These are phyloP conservation scores for Candida vartiovaarae DNA, from an alignment of 805 yeast genomes.

Conservation along the genomic window DNA sequence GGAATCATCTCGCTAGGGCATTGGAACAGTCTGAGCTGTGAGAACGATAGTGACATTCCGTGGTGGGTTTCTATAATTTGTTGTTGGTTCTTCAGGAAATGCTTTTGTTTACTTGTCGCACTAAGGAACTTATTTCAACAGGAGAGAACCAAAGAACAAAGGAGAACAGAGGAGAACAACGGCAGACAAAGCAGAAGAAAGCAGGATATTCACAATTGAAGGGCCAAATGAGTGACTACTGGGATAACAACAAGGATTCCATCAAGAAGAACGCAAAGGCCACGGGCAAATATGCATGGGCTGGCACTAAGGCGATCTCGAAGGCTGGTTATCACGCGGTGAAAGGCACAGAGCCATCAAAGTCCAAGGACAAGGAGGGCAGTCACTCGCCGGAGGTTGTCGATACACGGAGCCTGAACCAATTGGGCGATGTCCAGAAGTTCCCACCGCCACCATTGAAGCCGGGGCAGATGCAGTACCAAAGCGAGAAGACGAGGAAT, in stretches of 20 bases:
- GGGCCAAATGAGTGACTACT: slow-evolving; percentile 22
- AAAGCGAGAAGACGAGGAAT: slow-evolving; percentile 13
- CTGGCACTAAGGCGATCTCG: slow-evolving; percentile 34
- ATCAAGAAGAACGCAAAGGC: slow-evolving; percentile 29
- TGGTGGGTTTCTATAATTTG: neutral
- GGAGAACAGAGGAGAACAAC: no score
- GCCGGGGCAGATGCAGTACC: slow-evolving; percentile 30
- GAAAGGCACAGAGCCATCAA: slow-evolving; percentile 20
- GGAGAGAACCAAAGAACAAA: no score
- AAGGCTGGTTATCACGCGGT: slow-evolving; percentile 35
- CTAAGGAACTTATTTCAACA: neutral
- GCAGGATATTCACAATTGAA: no score
- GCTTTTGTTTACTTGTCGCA: neutral
- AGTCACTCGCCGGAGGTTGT: slow-evolving; percentile 4
- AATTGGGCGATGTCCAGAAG: slow-evolving; percentile 11
- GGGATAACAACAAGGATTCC: slow-evolving; percentile 36
- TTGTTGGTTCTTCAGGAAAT: neutral
- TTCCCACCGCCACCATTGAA: slow-evolving; percentile 35
- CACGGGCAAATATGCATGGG: slow-evolving; percentile 30
- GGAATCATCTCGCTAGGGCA: neutral
- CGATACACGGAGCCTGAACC: slow-evolving; percentile 8
- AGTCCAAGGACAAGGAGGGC: neutral
- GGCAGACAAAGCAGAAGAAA: no score
- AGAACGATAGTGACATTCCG: neutral
- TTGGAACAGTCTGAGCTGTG: neutral